Percentiles rank a stretch among this genome's conserved stretches.
Conservation (phyloP, 2,329 filamentous ascomycete genomes). For the Tympanopsis confertula region DNA sequence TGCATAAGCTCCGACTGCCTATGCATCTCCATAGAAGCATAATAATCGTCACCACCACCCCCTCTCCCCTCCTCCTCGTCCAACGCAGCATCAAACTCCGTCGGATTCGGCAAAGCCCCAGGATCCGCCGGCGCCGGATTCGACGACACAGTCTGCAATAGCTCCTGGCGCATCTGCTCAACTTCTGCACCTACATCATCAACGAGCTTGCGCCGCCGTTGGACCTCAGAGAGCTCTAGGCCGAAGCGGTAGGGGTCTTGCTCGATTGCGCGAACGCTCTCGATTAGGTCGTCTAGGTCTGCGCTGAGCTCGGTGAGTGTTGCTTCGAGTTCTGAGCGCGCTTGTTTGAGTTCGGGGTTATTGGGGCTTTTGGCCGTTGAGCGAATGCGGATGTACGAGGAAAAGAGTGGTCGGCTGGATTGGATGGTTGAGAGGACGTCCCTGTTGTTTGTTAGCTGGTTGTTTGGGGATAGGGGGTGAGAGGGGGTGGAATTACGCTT, state of each 20-base stretch:
- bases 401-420: slow-evolving; percentile 49
- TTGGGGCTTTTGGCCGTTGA: slow-evolving; percentile 42
- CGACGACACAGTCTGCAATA: slow-evolving; percentile 25
- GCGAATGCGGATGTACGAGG: slow-evolving; percentile 57
- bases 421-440: slow-evolving; percentile 52
- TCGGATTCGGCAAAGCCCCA: neutral
- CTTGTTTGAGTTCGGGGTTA: slow-evolving; percentile 51
- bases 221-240: slow-evolving; percentile 53
- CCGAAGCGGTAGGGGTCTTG: slow-evolving; percentile 59
- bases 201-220: slow-evolving; percentile 45
- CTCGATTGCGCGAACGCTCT: slow-evolving; percentile 55
- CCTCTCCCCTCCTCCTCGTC: slow-evolving; percentile 15
- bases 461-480: neutral
- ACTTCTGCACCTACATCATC: slow-evolving; percentile 53
- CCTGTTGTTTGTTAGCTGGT: slow-evolving; percentile 19
- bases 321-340: slow-evolving; percentile 27
- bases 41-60: slow-evolving; percentile 36
- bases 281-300: slow-evolving; percentile 54
- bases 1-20: slow-evolving; percentile 56
- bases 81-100: slow-evolving; percentile 7
- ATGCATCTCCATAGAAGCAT: slow-evolving; percentile 52
- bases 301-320: slow-evolving; percentile 37
- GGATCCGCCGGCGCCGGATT: slow-evolving; percentile 8
- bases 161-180: slow-evolving; percentile 49
- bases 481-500: slow-evolving; percentile 7